A percentile compares a stretch with the other conserved stretches of the same genome.
Conservation (phyloP, 164 flowering plant species). For the Echeveria elegans region DNA sequence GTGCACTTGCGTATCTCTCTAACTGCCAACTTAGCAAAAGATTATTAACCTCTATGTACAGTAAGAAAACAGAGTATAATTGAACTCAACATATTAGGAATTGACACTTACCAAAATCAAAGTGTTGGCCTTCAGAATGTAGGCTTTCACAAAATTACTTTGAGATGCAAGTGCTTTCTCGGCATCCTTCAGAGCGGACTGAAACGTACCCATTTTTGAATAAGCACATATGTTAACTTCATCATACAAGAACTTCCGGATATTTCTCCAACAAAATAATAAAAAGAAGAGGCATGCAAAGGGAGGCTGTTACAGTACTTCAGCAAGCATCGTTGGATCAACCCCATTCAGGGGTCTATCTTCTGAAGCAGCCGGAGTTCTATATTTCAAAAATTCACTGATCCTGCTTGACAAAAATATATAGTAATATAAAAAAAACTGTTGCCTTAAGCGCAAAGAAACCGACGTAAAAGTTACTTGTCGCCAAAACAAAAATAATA, state of each 20-base stretch:
- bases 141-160: constrained; percentile 45
- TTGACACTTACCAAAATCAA: constrained; percentile 56
- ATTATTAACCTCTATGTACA: neutral
- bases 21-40: constrained; percentile 36
- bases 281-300: constrained; percentile 7
- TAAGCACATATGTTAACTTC: neutral
- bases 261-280: neutral
- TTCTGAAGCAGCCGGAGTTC: constrained; percentile 75
- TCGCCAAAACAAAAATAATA: neutral
- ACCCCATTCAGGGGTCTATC: constrained; percentile 66
- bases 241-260: neutral
- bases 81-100: neutral
- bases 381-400: constrained; percentile 48
- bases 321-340: constrained; percentile 90
- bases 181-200: constrained; percentile 96
- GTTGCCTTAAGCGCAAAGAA: neutral
- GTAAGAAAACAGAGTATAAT: neutral
- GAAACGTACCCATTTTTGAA: constrained; percentile 7
- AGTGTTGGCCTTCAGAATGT: constrained; percentile 66
- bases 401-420: constrained; percentile 40
- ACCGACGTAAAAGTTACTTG: neutral
- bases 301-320: constrained; percentile 29
- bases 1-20: constrained; percentile 77
- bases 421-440: too few species aligned
- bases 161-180: constrained; percentile 53